These are phyloP conservation scores for Aspergillus sclerotioniger DNA, from an alignment of 495 filamentous ascomycete species.

Conservation along the genomic window DNA sequence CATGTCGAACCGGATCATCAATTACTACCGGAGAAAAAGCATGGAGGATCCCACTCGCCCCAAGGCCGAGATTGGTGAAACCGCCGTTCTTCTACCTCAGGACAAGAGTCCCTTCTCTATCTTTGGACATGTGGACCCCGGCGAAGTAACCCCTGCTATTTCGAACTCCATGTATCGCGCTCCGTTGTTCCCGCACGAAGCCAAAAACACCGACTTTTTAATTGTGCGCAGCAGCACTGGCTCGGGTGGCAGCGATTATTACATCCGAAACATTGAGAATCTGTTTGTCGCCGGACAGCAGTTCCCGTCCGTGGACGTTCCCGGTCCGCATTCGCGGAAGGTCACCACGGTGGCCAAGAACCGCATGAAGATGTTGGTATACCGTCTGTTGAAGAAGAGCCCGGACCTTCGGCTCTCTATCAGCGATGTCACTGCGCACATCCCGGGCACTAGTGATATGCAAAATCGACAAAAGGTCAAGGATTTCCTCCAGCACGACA, in stretches of 20 bases:
- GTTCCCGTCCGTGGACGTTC: constrained; percentile 87
- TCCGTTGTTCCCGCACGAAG: constrained; percentile 82
- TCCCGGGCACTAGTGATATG: constrained; percentile 86
- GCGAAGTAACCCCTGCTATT: constrained; percentile 81
- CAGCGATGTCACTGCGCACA: constrained; percentile 79
- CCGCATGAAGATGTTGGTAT: constrained; percentile 91
- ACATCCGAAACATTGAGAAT: constrained; percentile 82
- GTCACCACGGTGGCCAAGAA: constrained; percentile 95
- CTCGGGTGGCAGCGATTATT: constrained; percentile 69
- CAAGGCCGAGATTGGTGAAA: constrained; percentile 81
- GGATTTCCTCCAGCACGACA: constrained; percentile 88
- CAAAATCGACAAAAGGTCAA: constrained; percentile 96
- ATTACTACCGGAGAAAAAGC: constrained; percentile 90
- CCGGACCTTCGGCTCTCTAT: constrained; percentile 66
- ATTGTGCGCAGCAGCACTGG: constrained; percentile 76
- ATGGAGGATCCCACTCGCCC: constrained; percentile 72
- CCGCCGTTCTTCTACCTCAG: constrained; percentile 78
- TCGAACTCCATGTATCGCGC: constrained; percentile 95
- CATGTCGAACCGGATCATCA: constrained; percentile 93
- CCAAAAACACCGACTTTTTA: constrained; percentile 82
- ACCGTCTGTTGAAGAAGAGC: constrained; percentile 75
- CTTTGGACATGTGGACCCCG: constrained; percentile 88
- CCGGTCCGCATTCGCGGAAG: constrained; percentile 86
- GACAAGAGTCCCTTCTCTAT: constrained; percentile 94
- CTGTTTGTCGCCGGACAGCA: constrained; percentile 87